Evolutionary conservation across 805 yeast genomes (phyloP).

Genomic region (Spathaspora girioi): DNA sequence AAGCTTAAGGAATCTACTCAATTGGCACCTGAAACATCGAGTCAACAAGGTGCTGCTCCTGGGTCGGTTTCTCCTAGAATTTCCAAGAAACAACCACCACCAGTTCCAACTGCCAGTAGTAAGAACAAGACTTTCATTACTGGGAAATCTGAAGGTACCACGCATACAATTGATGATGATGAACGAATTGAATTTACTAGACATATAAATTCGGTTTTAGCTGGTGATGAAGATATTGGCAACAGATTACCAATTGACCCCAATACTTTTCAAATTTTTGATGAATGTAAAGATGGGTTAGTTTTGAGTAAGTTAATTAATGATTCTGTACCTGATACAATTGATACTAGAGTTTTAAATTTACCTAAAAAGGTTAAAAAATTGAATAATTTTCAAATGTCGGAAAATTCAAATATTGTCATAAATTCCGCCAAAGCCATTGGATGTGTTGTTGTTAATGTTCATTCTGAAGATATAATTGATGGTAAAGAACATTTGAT

Average conservation of each 20-base stretch:
- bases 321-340: constrained; percentile 97
- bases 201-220: constrained; percentile 87
- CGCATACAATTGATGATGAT: constrained; percentile 96
- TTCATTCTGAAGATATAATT: constrained; percentile 90
- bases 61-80: constrained; percentile 15
- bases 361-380: constrained; percentile 66
- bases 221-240: constrained; percentile 86
- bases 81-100: constrained; percentile 25
- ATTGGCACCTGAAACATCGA: constrained; percentile 12
- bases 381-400: constrained; percentile 91
- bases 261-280: constrained; percentile 92
- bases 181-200: constrained; percentile 94
- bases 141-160: constrained; percentile 86
- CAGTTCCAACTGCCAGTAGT: constrained; percentile 48
- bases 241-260: constrained; percentile 85
- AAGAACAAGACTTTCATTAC: constrained; percentile 67
- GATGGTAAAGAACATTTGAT: constrained; percentile 93
- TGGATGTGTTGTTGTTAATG: constrained; percentile 97
- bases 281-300: constrained; percentile 94
- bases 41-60: constrained; percentile 15
- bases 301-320: constrained; percentile 90
- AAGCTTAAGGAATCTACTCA: constrained; percentile 57
- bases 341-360: constrained; percentile 95
- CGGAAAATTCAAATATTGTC: constrained; percentile 95
- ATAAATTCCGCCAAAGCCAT: constrained; percentile 98